Percentiles rank a stretch among this genome's conserved stretches.
Evolutionary conservation across 2,329 filamentous ascomycete species (phyloP).

Genomic region (Phialemoniopsis sp.): DNA sequence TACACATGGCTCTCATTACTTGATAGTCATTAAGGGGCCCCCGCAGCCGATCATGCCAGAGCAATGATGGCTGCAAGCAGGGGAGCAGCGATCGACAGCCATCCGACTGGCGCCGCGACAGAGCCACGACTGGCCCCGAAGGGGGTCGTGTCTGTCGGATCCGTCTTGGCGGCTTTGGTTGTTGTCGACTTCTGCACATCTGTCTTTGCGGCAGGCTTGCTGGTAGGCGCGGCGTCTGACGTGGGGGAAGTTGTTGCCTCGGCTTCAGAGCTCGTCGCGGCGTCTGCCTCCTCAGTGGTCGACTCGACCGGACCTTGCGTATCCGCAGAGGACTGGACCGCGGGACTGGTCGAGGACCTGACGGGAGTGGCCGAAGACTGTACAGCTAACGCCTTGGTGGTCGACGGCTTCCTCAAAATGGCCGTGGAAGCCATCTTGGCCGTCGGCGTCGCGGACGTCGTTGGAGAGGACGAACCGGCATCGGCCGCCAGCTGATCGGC

Average conservation of each 20-base stretch:
- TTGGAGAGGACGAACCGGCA: background rate
- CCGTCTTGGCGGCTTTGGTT: background rate
- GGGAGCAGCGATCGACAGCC: too few relatives aligned
- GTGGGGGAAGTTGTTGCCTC: background rate
- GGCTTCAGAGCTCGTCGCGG: background rate
- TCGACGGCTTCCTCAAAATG: background rate
- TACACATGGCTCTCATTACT: too few relatives aligned
- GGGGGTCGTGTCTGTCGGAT: slow-evolving; percentile 11
- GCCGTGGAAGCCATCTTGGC: background rate
- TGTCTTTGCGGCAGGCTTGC: too few relatives aligned
- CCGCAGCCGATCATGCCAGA: too few relatives aligned
- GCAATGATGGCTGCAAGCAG: too few relatives aligned
- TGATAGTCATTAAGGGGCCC: too few relatives aligned
- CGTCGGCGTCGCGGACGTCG: background rate
- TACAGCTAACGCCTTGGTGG: background rate
- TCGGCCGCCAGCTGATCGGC: slow-evolving; percentile 6
- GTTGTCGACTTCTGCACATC: background rate
- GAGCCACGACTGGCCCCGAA: slow-evolving; percentile 4
- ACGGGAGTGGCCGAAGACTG: background rate
- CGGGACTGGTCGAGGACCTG: background rate
- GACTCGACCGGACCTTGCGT: background rate
- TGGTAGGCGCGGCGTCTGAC: background rate
- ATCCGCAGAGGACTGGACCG: background rate
- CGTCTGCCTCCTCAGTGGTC: background rate
- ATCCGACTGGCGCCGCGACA: too few relatives aligned